Percentiles rank a stretch among this genome's conserved stretches.
Conservation (phyloP, 1,139 yeast species). For the Blastobotrys apis region DNA sequence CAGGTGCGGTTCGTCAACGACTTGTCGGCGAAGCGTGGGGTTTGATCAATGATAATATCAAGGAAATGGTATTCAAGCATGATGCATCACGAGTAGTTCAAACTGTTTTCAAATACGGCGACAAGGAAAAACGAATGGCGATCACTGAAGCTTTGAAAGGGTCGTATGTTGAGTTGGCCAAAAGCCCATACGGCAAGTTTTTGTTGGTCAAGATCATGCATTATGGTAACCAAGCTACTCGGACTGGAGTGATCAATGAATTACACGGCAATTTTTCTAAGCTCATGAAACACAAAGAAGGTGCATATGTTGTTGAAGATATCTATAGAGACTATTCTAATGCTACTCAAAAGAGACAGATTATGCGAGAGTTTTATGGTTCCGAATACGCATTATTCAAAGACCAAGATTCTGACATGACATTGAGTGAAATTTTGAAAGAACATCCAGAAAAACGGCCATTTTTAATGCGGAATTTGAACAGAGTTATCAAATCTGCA, state of each 20-base stretch:
- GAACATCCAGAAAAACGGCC: conserved; percentile 81
- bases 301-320: conserved; percentile 98
- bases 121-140: conserved; percentile 71
- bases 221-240: conserved; percentile 80
- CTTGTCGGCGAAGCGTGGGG: conserved; percentile 84
- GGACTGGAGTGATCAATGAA: conserved; percentile 72
- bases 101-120: conserved; percentile 81
- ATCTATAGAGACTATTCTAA: conserved; percentile 81
- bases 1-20: conserved; percentile 72
- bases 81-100: conserved; percentile 97
- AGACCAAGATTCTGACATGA: conserved; percentile 57
- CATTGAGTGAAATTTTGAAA: conserved; percentile 60
- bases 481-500: conserved; percentile 81
- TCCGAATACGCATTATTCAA: conserved; percentile 91
- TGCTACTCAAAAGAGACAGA: conserved; percentile 78
- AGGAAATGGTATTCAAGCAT: conserved; percentile 87
- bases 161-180: conserved; percentile 74
- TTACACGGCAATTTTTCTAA: conserved; percentile 87
- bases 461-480: conserved; percentile 68
- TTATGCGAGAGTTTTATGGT: conserved; percentile 96
- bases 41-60: conserved; percentile 67
- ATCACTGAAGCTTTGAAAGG: conserved; percentile 72
- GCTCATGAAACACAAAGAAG: conserved; percentile 94
- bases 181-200: conserved; percentile 91
- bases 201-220: conserved; percentile 82